Base-by-base conservation (phyloP, 768 basidiomycete genomes). In the Suillus spraguei region DNA sequence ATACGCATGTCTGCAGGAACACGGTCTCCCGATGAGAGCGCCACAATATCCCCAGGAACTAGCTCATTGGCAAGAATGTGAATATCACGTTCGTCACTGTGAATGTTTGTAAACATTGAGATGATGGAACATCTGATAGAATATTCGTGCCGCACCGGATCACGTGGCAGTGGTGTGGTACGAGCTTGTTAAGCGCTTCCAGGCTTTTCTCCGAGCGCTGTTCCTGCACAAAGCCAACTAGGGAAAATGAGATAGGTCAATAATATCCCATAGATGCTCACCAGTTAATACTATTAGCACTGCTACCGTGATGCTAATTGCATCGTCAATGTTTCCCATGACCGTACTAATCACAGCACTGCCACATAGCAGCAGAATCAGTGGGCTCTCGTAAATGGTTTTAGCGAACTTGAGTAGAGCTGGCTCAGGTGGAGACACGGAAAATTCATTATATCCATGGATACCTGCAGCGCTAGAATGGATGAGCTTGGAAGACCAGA, bases 261-360 rank as follows among this genome's bases (percentile, higher is more conserved):
- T 59, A 24, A 24, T 22, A 46, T 62, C 9, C 22, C 20, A 33
- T 49, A 4, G 39, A 52, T n/a, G 24, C 84, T 74, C 68, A 96
- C 95, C 95, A 42, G 95, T 96, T 7, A 99, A 78, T 28, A 99
- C 96, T 62, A 98, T 98, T 35, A 93, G 77, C 20, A 99, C 91
- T 33, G 96, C 96, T 11, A 97, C 83, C 2, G 91, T 89, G 65
- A 99, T 98, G 71, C 94, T 96, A 67, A 95, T 78, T 6, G 97
- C 96, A 71, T 99, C 96, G 72, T 99, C 95, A 41, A 92, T 78
- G 70, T 97, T 97, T n/a, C 97, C 97, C 88, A 98, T 93, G 55
- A 95, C 72, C 3, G 91, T 92, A 71, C 94, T 96, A 46, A 98
- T 87, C 20, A 85, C 80, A 0, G 96, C 95, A 72, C 95, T 97